A percentile compares a stretch with the other conserved stretches of the same genome.
These are phyloP conservation scores for Schizophyllum commune DNA, from an alignment of 1,284 basidiomycete species.

Conservation along the genomic window DNA sequence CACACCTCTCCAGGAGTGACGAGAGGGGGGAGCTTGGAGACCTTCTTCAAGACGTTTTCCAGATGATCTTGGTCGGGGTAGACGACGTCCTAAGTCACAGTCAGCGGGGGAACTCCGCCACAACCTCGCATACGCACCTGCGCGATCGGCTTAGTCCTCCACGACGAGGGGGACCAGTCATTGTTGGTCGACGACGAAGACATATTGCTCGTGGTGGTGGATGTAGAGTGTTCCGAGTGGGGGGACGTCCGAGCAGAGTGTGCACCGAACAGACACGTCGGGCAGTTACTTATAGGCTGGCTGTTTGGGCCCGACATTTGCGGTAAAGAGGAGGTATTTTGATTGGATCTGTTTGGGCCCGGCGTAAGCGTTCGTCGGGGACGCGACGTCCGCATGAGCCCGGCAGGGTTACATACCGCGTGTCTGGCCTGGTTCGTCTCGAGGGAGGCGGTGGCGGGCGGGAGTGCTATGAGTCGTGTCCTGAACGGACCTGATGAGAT, in stretches of 20 bases:
- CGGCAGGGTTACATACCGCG: not conserved
- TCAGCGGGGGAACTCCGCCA: not conserved
- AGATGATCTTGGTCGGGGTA: constrained; percentile 46
- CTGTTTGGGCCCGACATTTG: not conserved
- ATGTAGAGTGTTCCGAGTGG: not conserved
- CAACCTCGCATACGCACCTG: constrained; percentile 35
- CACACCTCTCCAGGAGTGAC: constrained; percentile 84
- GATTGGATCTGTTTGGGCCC: not conserved
- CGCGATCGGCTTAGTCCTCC: constrained; percentile 61
- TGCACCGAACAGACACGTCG: not conserved
- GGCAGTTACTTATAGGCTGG: not conserved
- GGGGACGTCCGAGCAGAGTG: not conserved
- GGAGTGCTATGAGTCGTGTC: not conserved
- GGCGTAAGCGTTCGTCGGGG: not conserved
- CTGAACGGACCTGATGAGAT: not conserved
- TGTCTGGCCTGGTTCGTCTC: not conserved
- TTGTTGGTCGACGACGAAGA: constrained; percentile 6
- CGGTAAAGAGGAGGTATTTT: not conserved
- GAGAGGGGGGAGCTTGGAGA: constrained; percentile 73
- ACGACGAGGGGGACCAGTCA: constrained; percentile 43
- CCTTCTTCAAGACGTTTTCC: constrained; percentile 68
- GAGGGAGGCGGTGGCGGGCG: not conserved
- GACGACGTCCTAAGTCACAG: constrained; percentile 34
- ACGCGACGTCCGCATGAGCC: not conserved
- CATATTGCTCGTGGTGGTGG: constrained; percentile 8